Base-by-base conservation (phyloP, 345 rosid genomes). In the Citrus hindsii region DNA sequence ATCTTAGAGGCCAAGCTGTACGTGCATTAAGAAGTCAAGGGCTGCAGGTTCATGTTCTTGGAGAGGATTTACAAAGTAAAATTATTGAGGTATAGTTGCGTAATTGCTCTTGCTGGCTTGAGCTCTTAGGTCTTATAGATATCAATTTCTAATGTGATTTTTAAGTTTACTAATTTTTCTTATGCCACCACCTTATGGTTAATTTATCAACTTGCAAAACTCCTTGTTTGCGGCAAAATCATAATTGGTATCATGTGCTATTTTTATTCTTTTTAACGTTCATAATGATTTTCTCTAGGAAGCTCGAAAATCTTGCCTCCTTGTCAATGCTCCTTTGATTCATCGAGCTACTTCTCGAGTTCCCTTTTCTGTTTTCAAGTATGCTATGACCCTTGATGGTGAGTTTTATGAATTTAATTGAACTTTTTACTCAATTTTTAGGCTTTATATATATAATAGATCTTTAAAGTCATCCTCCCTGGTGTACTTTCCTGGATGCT, bases 371-470 rank as follows among this genome's bases (percentile, higher is more conserved):
- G 87, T 91, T 81, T 91, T 96, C 58, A 96, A 96, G 91, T 96
- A 94, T 84, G 99, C 99, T 24, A 96, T 96, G 94, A 92, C 98
- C 66, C 93, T 94, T 79, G 98, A 96, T 80, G 99, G 98, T 95
- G 82, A 85, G 89, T 67, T 65, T 32, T 61, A 46, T 75, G 68
- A 33, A 74, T 68, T 72, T 53, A 24, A 62, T 19, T 48, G 32
- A 69, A 21, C 55, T n/a, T 62, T 71, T 37, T 22, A n/a, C 48
- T 10, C 4, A 24, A 0, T 7, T 46, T 68, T 35, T 25, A 35
- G 5, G 69, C 10, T 51, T 32, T 14, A 60, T 38, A 25, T 55
- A 10, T 40, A 30, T 55, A 21, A 5, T 18, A 53, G 58, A 18
- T 53, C 58, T 53, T 53, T 19, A 24, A 16, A 27, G 58, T 76